Base-by-base conservation (phyloP, 441 rosid species). In the Gossypium lobatum region DNA sequence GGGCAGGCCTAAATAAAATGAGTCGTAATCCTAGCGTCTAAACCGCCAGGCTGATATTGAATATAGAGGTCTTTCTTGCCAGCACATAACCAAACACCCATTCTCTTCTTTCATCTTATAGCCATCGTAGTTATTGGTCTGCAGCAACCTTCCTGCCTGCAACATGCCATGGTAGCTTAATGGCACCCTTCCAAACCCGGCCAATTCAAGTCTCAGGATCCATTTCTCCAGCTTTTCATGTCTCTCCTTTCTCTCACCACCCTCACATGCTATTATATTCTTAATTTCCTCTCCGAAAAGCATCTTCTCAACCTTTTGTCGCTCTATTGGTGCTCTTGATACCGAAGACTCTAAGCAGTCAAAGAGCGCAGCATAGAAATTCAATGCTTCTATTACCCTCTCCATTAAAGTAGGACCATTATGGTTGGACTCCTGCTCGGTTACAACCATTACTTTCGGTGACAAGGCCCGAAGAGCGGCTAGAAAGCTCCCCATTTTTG, bases 381-480 rank as follows among this genome's bases (percentile, higher is more conserved):
- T 80, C 76, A 95, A 78, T 26, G 98, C 93, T 75, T 90, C 93
- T 31, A 86, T 70, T 13, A 89, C 85, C 76, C 99, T 85, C 81
- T 95, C 96, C 88, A 86, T 89, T 66, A 95, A 65, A 20, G 85
- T 85, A 23, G 81, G 53, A 4, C 88, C 90, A 20, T 95, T 95
- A 70, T 90, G 93, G 80, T 90, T 87, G 1, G 99, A 79, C 73
- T 95, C 95, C 81, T 93, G 99, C 87, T 95, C 99, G 0, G 96
- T 91, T 64, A 95, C 79, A 72, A 95, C 96, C 91, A 91, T 75
- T 66, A 95, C 5, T 75, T 95, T 95, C 4, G 99, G 99, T 10
- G 95, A 90, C 55, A 89, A 87, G 57, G 87, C 81, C 87, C 93
- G 82, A 17, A 95, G 84, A 4, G 91, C 83, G 53, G 69, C 79